A percentile compares a stretch with the other conserved stretches of the same genome.
phyloP scores from a whole-genome alignment of 2,329 filamentous ascomycete species.

The Hymenoscyphus salicellus region DNA sequence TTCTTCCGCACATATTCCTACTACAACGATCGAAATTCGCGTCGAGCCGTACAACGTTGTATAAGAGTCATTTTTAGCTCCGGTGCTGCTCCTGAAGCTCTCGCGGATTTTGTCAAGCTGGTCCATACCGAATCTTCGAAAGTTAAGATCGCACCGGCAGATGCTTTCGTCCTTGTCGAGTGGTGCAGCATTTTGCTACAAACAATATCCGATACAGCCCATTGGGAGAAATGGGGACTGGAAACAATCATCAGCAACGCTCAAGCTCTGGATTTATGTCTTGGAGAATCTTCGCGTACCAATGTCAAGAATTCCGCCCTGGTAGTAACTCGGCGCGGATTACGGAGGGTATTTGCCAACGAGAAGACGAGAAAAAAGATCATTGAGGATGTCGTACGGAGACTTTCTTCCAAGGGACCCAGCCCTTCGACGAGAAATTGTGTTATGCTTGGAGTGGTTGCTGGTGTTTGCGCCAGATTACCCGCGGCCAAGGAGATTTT shows the following conservation, averaged over 20 bases:
- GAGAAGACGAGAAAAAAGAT: slow-evolving; percentile 31
- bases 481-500: slow-evolving; percentile 60
- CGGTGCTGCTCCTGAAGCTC: slow-evolving; percentile 51
- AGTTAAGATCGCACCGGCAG: slow-evolving; percentile 70
- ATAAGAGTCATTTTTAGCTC: slow-evolving; percentile 64
- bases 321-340: slow-evolving; percentile 72
- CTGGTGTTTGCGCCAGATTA: slow-evolving; percentile 78
- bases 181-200: slow-evolving; percentile 84
- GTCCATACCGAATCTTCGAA: slow-evolving; percentile 74
- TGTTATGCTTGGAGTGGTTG: slow-evolving; percentile 77
- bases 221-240: slow-evolving; percentile 63
- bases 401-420: slow-evolving; percentile 65
- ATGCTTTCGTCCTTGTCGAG: slow-evolving; percentile 83
- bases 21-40: slow-evolving; percentile 81
- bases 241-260: slow-evolving; percentile 69
- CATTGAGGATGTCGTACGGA: slow-evolving; percentile 55
- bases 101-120: slow-evolving; percentile 63
- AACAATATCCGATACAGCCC: slow-evolving; percentile 57
- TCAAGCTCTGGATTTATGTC: slow-evolving; percentile 72
- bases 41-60: slow-evolving; percentile 78
- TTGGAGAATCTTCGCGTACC: slow-evolving; percentile 61
- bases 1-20: slow-evolving; percentile 85
- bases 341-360: slow-evolving; percentile 71
- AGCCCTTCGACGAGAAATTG: slow-evolving; percentile 68
- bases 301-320: slow-evolving; percentile 71